Evolutionary conservation across 352 stramenopile species (phyloP), one percentile per base, ranked within the genome.

Genomic region (Phytophthora pluvialis): DNA sequence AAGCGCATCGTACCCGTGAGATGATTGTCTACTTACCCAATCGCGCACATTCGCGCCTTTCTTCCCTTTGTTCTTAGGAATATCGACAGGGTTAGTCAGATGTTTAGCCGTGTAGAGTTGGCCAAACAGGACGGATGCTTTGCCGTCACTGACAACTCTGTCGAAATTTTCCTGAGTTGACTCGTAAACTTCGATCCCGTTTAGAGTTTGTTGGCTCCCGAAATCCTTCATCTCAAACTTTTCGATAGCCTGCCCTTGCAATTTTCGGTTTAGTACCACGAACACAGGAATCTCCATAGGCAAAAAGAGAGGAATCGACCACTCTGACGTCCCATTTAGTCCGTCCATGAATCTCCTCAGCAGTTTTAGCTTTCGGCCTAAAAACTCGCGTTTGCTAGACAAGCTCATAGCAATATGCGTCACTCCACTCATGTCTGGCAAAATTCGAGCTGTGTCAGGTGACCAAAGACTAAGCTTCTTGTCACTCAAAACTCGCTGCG

Each of bases 1-100:
- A 7, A 90, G 59, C 2, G 72, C 69, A 51, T 93, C 84, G 39
- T 82, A 90, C 0, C 79, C 81, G 7, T 77, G 69, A 1, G 74
- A 62, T 6, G 50, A 38, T 40, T 93, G 80, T 2, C 39, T 59
- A 9, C 11, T 40, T 13, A 86, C 68, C 84, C 82, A 93, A 2
- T 62, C 43, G 1, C 49, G 32, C 6, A 80, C 36, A 32, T 59
- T 70, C 0, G 16, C 16, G 18, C 38, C 55, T 50, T 69, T 65
- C 21, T 65, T 75, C 1, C 60, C 53, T 44, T 69, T 71, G 15
- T 33, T 67, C n/a, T 70, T 75, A 0, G 72, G 70, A 12, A 77
- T 40, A 64, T 78, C 68, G 0, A 42, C 38, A 9, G 64, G 70
- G 25, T 84, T 69, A 1, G 11, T 40, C n/a, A 77, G 50, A 7